These are phyloP conservation scores for Dactylonectria estremocensis DNA, from an alignment of 2,329 filamentous ascomycete genomes.

Conservation along the genomic window DNA sequence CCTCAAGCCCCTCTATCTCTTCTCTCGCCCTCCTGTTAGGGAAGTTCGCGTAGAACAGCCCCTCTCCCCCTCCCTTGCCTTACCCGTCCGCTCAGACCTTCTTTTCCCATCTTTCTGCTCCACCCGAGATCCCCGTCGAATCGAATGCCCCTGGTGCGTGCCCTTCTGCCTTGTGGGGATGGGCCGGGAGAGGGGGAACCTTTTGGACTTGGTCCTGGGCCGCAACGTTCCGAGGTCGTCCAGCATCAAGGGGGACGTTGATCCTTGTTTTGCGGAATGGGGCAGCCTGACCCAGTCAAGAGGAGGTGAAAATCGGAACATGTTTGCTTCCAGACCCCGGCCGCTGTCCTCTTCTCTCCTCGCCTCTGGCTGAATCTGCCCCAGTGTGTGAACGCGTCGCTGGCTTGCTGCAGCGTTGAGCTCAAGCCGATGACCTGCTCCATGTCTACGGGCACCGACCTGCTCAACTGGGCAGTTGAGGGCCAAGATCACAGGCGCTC, in stretches of 20 bases:
- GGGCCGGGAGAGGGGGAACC: too few relatives aligned
- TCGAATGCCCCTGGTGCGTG: background rate
- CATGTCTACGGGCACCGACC: background rate
- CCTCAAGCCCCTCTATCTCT: background rate
- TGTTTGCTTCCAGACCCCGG: constrained; percentile 9
- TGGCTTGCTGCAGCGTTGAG: background rate
- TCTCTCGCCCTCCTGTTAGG: background rate
- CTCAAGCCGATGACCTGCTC: background rate
- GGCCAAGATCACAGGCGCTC: background rate
- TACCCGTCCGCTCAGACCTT: constrained; percentile 11
- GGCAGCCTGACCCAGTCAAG: background rate
- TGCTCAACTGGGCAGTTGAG: background rate
- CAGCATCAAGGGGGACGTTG: background rate
- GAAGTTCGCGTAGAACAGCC: background rate
- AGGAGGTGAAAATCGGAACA: constrained; percentile 13
- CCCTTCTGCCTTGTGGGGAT: constrained; percentile 7
- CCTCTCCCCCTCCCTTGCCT: background rate
- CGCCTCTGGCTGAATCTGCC: background rate
- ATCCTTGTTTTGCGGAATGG: background rate
- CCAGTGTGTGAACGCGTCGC: background rate
- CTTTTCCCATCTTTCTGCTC: background rate
- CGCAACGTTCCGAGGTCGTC: constrained; percentile 11
- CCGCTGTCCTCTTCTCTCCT: background rate
- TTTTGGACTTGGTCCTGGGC: background rate
- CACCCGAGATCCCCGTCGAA: background rate